phyloP scores from a whole-genome alignment of 306 rosid species.

The Ziziphus jujuba region DNA sequence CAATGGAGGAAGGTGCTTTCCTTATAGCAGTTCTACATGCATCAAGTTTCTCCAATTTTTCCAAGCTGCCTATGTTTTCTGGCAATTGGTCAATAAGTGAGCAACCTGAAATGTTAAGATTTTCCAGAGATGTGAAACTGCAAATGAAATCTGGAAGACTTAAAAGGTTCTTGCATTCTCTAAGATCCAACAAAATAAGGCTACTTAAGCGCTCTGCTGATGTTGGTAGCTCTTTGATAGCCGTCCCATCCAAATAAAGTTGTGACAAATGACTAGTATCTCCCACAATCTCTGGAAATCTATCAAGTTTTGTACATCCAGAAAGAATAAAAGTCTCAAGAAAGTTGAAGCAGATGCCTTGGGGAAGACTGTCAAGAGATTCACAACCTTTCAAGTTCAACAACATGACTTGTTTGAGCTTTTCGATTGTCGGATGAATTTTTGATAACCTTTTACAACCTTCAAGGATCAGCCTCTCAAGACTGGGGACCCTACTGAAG shows the following conservation, averaged over 20 bases:
- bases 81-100: slow-evolving; percentile 8
- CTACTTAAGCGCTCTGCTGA: neutral
- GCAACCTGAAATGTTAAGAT: slow-evolving; percentile 4
- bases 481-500: slow-evolving; percentile 10
- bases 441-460: slow-evolving; percentile 14
- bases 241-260: slow-evolving; percentile 16
- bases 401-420: neutral
- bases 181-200: slow-evolving; percentile 4
- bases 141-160: slow-evolving; percentile 10
- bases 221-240: neutral
- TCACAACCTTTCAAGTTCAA: slow-evolving; percentile 22
- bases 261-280: neutral
- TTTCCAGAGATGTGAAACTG: slow-evolving; percentile 14
- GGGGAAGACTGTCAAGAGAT: neutral
- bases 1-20: slow-evolving; percentile 16
- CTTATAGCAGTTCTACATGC: slow-evolving; percentile 14
- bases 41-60: slow-evolving; percentile 9
- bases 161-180: slow-evolving; percentile 1
- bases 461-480: slow-evolving; percentile 7
- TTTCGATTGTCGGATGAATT: slow-evolving; percentile 8
- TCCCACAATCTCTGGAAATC: slow-evolving; percentile 20
- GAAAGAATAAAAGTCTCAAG: slow-evolving; percentile 11
- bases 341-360: neutral
- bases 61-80: slow-evolving; percentile 15
- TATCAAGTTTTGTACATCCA: slow-evolving; percentile 15